Evolutionary conservation across 306 rosid genomes (phyloP), one percentile per base, ranked within the genome.

Genomic region (Rosa lucieae): DNA sequence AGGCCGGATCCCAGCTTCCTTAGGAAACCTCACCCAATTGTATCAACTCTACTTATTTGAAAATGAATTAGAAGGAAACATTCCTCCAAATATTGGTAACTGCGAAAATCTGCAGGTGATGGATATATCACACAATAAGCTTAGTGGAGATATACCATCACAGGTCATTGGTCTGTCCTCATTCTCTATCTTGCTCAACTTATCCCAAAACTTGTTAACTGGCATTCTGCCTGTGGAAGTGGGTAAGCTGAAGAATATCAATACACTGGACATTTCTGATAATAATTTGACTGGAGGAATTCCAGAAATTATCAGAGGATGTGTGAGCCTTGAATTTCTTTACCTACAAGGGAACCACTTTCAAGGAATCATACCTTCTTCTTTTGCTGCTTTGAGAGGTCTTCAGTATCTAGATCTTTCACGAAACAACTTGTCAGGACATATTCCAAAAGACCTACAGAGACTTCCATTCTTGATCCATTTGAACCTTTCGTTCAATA

Each of bases 401-500:
- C 80, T 86, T 55, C 52, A 1, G 40, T 0, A 5, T 46, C 72
- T 86, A 76, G 87, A 88, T 59, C 26, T 88, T 8, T 88, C 88
- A 10, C 26, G 9, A 48, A 88, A 85, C 59, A 44, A 23, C 8
- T 78, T 90, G 44, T 70, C 78, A 0, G 87, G 89, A 29, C 2
- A 73, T 14, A 86, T 88, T 81, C 90, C 88, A 11, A 7, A 63
- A 17, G 75, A 2, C 49, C 3, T 88, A 0, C 70, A 86, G 3
- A 74, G 78, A 4, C 20, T 83, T 40, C 14, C 47, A 2, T 6
- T 32, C 10, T 39, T 84, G 4, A 1, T 17, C 0, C 59, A 79
- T 71, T 46, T 90, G 80, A 84, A 86, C 76, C 44, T 84, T 62
- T 88, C 91, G 5, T 88, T 79, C 35, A 90, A 86, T 44, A 48